Base-by-base conservation (phyloP, 2,329 filamentous ascomycete genomes). In the Sordariomycetes sp. region DNA sequence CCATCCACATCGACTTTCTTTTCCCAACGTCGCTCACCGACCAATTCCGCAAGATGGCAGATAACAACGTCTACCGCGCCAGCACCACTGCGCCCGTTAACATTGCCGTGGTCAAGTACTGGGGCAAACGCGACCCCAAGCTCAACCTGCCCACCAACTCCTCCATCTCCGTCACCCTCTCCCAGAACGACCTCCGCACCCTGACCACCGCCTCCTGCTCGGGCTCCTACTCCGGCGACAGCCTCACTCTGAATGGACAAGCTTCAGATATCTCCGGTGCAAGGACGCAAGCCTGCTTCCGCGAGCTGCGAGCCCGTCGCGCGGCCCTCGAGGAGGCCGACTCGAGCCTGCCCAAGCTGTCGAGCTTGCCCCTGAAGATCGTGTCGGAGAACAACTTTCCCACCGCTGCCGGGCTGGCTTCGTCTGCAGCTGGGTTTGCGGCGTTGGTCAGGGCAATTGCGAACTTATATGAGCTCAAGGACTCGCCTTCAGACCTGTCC, bases 361-460 rank as follows among this genome's bases (percentile, higher is more conserved):
- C 86, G 9, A 55, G 69, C 33, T 69, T 83, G 50, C 78, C 84
- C 21, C 76, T 98, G 41, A 83, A 81, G 48, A 81, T 98, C 45
- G 87, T 95, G 37, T 92, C 85, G 37, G 84, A 92, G 66, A 98
- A 98, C 73, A 98, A 98, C 72, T 98, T 98, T 72, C 92, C 92
- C 42, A 98, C 92, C 3, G 92, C 92, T 18, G 92, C 92, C 5
- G 92, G 92, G 6, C 78, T 98, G 12, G 79, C 80, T 4, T 81
- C 75, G 14, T 83, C 79, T 0, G 79, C 79, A 2, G 79, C 79
- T 2, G 79, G 79, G 5, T 82, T 82, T 42, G 79, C 79, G 3
- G 79, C 79, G 15, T 63, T 82, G 6, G 78, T 96, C 15, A 76
- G 87, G 38, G 88, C 86, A 43, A 86, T 98, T 47, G 92, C 92